Evolutionary conservation across 768 basidiomycete species (phyloP).

Genomic region (Leccinum subgranulosum): DNA sequence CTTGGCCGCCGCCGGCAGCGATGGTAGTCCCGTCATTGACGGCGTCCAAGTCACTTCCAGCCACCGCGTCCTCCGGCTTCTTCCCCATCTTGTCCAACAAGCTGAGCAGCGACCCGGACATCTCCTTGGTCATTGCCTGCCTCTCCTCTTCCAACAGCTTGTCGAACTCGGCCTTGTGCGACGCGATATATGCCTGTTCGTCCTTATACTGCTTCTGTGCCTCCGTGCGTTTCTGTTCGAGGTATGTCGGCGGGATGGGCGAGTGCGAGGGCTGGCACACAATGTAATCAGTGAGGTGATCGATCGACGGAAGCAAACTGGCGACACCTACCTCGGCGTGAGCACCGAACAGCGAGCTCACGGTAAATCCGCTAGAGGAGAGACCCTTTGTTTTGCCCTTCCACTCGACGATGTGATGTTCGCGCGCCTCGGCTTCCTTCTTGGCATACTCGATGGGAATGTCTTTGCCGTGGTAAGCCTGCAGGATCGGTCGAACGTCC

Average conservation of each 20-base stretch:
- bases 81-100: constrained; percentile 26
- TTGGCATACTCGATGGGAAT: constrained; percentile 87
- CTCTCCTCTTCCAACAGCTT: constrained; percentile 49
- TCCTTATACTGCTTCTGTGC: constrained; percentile 51
- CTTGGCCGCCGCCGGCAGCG: neutral
- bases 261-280: constrained; percentile 22
- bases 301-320: neutral
- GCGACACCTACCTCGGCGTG: constrained; percentile 27
- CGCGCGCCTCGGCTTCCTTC: constrained; percentile 81
- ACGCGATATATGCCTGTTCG: constrained; percentile 49
- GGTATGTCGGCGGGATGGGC: constrained; percentile 45
- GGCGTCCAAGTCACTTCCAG: neutral
- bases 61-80: neutral
- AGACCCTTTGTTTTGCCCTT: constrained; percentile 43
- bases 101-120: constrained; percentile 42
- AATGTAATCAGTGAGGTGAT: neutral
- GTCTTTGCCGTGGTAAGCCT: constrained; percentile 84
- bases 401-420: constrained; percentile 80
- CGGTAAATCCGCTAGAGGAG: constrained; percentile 39
- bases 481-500: constrained; percentile 85
- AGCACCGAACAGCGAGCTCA: constrained; percentile 43
- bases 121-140: constrained; percentile 45
- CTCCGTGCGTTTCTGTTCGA: constrained; percentile 49
- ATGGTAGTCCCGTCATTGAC: neutral
- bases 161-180: constrained; percentile 52